Percentiles rank a stretch among this genome's conserved stretches.
These are phyloP conservation scores for Aspergillus olivimuriae DNA, from an alignment of 495 filamentous ascomycete genomes.

Conservation along the genomic window DNA sequence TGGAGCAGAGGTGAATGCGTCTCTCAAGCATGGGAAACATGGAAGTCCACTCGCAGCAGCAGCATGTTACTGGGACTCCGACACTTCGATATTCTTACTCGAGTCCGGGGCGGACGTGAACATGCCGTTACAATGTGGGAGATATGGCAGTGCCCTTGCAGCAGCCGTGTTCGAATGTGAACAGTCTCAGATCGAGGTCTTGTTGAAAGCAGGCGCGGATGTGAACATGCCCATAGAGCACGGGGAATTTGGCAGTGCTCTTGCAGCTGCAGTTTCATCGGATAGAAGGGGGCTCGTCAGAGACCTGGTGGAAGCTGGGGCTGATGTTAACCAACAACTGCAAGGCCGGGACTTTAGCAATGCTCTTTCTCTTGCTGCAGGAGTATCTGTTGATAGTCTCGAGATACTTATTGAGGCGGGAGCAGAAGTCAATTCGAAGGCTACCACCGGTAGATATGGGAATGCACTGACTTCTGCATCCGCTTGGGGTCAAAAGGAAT, in stretches of 20 bases:
- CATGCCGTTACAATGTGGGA: conserved; percentile 9
- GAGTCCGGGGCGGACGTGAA: conserved; percentile 26
- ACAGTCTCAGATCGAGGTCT: conserved; percentile 8
- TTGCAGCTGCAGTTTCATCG: conserved; percentile 3
- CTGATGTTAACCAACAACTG: conserved; percentile 1
- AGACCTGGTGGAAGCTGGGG: not conserved
- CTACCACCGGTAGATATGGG: not conserved
- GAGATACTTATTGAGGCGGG: not conserved
- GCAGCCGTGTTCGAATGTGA: conserved; percentile 6
- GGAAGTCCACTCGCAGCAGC: not conserved
- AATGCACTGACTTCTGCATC: not conserved
- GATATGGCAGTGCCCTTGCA: conserved; percentile 15
- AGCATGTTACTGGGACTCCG: conserved; percentile 1
- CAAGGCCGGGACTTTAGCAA: not conserved
- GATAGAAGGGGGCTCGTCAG: not conserved
- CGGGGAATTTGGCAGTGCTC: conserved; percentile 12
- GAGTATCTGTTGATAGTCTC: not conserved
- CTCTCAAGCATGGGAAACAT: not conserved
- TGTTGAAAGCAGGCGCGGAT: conserved; percentile 22
- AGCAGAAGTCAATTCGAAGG: not conserved
- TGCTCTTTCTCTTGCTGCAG: not conserved
- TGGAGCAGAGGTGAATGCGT: not conserved
- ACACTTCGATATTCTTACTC: conserved; percentile 12
- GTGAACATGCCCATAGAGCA: conserved; percentile 13
- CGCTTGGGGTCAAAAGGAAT: not conserved